Conservation (phyloP, 2,329 filamentous ascomycete species). For the Thielaviopsis musarum region DNA sequence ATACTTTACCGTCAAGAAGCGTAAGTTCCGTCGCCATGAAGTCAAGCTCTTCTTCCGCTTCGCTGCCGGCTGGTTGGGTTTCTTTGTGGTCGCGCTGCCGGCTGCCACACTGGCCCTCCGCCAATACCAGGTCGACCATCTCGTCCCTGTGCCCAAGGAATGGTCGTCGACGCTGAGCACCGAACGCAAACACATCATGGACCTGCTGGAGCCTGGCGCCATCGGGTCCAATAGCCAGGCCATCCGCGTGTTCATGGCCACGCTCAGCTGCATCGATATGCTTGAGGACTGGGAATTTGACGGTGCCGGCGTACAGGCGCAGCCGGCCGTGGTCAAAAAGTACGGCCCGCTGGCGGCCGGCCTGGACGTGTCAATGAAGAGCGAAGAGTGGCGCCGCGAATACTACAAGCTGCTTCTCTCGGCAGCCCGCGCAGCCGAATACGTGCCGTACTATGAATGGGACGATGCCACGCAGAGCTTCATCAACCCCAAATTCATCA, state of each 20-base stretch:
- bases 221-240: slow-evolving; percentile 1
- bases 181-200: slow-evolving; percentile 4
- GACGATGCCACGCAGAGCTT: slow-evolving; percentile 46
- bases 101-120: slow-evolving; percentile 2
- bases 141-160: slow-evolving; percentile 10
- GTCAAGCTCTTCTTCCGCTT: slow-evolving; percentile 51
- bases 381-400: slow-evolving; percentile 68
- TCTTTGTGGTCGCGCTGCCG: slow-evolving; percentile 3
- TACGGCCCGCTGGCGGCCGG: slow-evolving; percentile 17
- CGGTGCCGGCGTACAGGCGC: slow-evolving; percentile 8
- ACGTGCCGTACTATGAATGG: slow-evolving; percentile 61
- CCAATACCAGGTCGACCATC: slow-evolving; percentile 6
- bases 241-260: background rate
- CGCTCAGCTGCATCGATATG: slow-evolving; percentile 4
- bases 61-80: slow-evolving; percentile 4
- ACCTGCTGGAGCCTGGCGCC: slow-evolving; percentile 5
- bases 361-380: slow-evolving; percentile 57
- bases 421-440: slow-evolving; percentile 58
- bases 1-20: slow-evolving; percentile 64
- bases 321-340: slow-evolving; percentile 3
- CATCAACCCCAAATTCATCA: slow-evolving; percentile 56
- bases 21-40: slow-evolving; percentile 52
- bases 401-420: slow-evolving; percentile 75
- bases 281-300: slow-evolving; percentile 9
- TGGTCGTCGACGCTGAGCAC: slow-evolving; percentile 1